Evolutionary conservation across 208 protist species (phyloP).

Genomic region (Acanthamoeba triangularis): DNA sequence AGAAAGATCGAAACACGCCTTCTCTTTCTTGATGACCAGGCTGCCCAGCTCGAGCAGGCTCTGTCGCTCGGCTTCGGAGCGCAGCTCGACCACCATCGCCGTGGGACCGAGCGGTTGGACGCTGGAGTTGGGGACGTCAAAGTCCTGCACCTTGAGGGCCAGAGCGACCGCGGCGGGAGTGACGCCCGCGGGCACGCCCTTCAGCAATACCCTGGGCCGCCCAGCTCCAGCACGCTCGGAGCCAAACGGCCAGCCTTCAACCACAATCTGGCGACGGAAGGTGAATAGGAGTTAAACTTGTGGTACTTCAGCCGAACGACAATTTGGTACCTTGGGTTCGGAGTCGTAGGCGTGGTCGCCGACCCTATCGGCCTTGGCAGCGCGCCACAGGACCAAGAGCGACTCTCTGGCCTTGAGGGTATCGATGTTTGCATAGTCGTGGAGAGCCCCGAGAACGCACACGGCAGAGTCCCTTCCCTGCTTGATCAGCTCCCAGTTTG

Average conservation of each 20-base stretch:
- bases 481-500: not conserved
- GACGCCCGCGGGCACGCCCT: not conserved
- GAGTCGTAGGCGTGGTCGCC: conserved; percentile 8
- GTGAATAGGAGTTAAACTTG: not conserved
- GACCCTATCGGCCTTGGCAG: not conserved
- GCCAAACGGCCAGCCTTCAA: not conserved
- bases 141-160: not conserved
- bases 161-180: not conserved
- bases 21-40: not conserved
- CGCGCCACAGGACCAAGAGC: not conserved
- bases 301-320: not conserved
- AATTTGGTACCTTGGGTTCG: not conserved
- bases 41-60: not conserved
- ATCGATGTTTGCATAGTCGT: not conserved
- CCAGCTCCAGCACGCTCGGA: not conserved
- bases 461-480: not conserved
- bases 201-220: not conserved
- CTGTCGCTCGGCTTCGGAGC: not conserved
- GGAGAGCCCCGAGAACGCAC: not conserved
- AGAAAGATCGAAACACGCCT: not conserved
- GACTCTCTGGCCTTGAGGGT: not conserved
- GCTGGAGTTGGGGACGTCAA: not conserved
- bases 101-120: not conserved
- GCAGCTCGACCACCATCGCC: not conserved
- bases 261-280: not conserved